These are phyloP conservation scores for Panus rudis DNA, from an alignment of 768 basidiomycete species.

Conservation along the genomic window DNA sequence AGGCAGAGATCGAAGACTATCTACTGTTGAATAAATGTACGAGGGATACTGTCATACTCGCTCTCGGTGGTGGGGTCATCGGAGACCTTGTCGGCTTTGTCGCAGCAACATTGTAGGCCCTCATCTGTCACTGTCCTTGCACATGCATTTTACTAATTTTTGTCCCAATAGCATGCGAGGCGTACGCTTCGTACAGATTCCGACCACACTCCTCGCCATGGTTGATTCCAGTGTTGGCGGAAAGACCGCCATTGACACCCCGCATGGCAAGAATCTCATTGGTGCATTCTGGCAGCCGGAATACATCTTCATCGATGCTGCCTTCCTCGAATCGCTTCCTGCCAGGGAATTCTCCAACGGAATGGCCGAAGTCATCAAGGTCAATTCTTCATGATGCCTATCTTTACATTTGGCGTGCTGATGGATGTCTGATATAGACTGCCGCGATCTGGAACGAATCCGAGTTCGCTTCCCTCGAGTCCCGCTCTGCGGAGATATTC, in stretches of 20 bases:
- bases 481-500: slow-evolving; percentile 77
- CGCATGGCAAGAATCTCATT: slow-evolving; percentile 96
- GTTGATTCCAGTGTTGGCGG: slow-evolving; percentile 97
- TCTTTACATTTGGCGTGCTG: background rate
- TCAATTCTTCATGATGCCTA: slow-evolving; percentile 26
- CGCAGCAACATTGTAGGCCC: slow-evolving; percentile 88
- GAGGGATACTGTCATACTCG: slow-evolving; percentile 86
- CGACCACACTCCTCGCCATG: slow-evolving; percentile 95
- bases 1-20: slow-evolving; percentile 92
- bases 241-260: slow-evolving; percentile 99
- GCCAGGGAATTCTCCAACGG: slow-evolving; percentile 94
- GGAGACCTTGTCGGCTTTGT: slow-evolving; percentile 97
- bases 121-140: background rate
- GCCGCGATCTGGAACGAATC: slow-evolving; percentile 97
- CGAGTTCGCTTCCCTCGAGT: slow-evolving; percentile 86
- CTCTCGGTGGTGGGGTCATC: slow-evolving; percentile 94
- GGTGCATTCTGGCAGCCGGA: slow-evolving; percentile 98
- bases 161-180: slow-evolving; percentile 79
- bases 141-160: slow-evolving; percentile 9
- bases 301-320: slow-evolving; percentile 95
- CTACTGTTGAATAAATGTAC: slow-evolving; percentile 84
- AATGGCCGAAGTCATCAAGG: slow-evolving; percentile 98
- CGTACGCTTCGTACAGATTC: slow-evolving; percentile 90
- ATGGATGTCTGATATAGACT: slow-evolving; percentile 48
- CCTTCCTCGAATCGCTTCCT: slow-evolving; percentile 91